A percentile compares a stretch with the other conserved stretches of the same genome.
Evolutionary conservation across 2,329 filamentous ascomycete species (phyloP).

Genomic region (Exophiala bonariae): DNA sequence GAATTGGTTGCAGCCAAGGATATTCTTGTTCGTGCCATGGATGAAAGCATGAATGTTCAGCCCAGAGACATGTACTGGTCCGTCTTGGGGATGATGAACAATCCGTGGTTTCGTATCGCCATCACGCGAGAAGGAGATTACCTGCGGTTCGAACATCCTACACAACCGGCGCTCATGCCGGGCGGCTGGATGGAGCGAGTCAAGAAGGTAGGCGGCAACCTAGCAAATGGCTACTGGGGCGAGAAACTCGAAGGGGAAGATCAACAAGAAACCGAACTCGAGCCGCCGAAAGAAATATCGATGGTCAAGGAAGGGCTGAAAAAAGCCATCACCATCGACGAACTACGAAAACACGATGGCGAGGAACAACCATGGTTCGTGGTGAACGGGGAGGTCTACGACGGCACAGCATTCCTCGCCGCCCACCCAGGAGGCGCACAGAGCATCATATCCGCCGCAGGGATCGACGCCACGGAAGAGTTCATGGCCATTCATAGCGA

Average conservation of each 20-base stretch:
- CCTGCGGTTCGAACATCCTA: constrained; percentile 84
- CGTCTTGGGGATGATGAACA: constrained; percentile 97
- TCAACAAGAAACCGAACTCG: constrained; percentile 42
- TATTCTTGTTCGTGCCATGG: constrained; percentile 83
- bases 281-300: constrained; percentile 66
- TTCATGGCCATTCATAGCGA: constrained; percentile 92
- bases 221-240: constrained; percentile 82
- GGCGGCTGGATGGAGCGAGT: constrained; percentile 94
- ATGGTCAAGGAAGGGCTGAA: constrained; percentile 72
- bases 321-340: constrained; percentile 65
- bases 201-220: constrained; percentile 77
- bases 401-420: constrained; percentile 77
- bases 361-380: constrained; percentile 80
- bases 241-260: constrained; percentile 62
- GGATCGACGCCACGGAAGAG: constrained; percentile 79
- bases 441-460: constrained; percentile 81
- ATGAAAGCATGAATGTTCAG: constrained; percentile 82
- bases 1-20: constrained; percentile 67
- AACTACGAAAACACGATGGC: constrained; percentile 67
- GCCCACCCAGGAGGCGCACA: constrained; percentile 83
- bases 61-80: constrained; percentile 96
- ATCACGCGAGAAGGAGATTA: constrained; percentile 66
- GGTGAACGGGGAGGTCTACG: constrained; percentile 83
- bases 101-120: constrained; percentile 84
- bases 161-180: constrained; percentile 71